These are phyloP conservation scores for Solanum acaule DNA, from an alignment of 257 asterid species.

Conservation along the genomic window DNA sequence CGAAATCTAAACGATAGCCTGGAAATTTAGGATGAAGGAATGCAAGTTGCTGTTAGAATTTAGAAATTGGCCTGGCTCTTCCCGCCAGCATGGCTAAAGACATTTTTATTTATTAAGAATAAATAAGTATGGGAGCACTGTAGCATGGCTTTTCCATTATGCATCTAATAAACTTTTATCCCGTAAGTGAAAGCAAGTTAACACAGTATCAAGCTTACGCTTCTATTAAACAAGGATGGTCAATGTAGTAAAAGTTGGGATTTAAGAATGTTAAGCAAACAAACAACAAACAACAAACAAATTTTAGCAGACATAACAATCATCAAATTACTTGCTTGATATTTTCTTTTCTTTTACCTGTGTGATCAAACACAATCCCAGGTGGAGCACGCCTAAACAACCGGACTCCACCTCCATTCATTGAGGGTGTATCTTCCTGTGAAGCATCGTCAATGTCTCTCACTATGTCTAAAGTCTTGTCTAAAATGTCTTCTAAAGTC, in stretches of 20 bases:
- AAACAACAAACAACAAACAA: background rate
- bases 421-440: slow-evolving; percentile 21
- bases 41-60: background rate
- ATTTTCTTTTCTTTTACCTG: background rate
- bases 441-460: slow-evolving; percentile 6
- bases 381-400: slow-evolving; percentile 64
- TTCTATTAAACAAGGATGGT: background rate
- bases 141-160: background rate
- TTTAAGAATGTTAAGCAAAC: background rate
- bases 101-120: background rate
- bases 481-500: slow-evolving; percentile 46
- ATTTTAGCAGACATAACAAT: background rate
- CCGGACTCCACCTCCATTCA: slow-evolving; percentile 53
- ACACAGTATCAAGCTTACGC: background rate
- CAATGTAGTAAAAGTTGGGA: background rate
- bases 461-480: slow-evolving; percentile 48
- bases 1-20: background rate
- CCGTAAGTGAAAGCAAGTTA: background rate
- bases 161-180: background rate
- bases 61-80: background rate
- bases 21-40: background rate
- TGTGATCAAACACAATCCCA: slow-evolving; percentile 64
- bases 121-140: background rate
- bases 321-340: background rate
- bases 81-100: background rate